Base-by-base conservation (phyloP, 768 basidiomycete genomes). In the Inosperma sp. region DNA sequence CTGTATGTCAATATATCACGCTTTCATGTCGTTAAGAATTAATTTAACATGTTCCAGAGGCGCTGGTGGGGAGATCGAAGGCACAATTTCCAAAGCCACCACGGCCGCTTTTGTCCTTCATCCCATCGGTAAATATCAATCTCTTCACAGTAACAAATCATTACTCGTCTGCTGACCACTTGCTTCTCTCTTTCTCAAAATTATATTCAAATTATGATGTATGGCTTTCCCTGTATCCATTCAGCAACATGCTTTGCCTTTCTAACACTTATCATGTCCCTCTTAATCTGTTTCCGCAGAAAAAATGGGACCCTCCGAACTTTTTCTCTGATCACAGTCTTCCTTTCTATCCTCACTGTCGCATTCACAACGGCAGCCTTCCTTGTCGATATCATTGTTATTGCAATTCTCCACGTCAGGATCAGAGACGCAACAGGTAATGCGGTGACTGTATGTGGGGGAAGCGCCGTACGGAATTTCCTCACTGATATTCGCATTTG, bases 71-170 rank as follows among this genome's bases (percentile, higher is more conserved):
- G 61, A 65, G 16, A 57, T 74, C 33, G 66, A 70, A 44, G 65
- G 75, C 53, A 53, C 70, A 31, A 73, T 82, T 58, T 74, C 72
- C 26, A 67, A 67, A 25, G 63, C 70, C 27, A 65, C 74, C 33
- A 80, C 78, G 41, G 72, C 71, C 31, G 76, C 69, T 39, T 67
- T 83, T 23, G 77, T 78, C 49, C 65, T 82, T 49, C 79, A 82
- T 59, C 80, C 78, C 22, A 71, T 83, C 52, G 79, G 80, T 78
- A 51, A 40, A 34, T 53, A 39, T 47, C 53, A 12, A 12, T 21
- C n/a, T n/a, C n/a, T n/a, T n/a, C n/a, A n/a, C n/a, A n/a, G n/a
- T n/a, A n/a, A 12, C 19, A 26, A 14, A 21, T 41, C 25, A 12
- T 41, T 23, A 41, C 39, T 33, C 10, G 25, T 19, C 19, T 17